Conservation (phyloP, 768 basidiomycete genomes). For the Infundibulicybe gibba region DNA sequence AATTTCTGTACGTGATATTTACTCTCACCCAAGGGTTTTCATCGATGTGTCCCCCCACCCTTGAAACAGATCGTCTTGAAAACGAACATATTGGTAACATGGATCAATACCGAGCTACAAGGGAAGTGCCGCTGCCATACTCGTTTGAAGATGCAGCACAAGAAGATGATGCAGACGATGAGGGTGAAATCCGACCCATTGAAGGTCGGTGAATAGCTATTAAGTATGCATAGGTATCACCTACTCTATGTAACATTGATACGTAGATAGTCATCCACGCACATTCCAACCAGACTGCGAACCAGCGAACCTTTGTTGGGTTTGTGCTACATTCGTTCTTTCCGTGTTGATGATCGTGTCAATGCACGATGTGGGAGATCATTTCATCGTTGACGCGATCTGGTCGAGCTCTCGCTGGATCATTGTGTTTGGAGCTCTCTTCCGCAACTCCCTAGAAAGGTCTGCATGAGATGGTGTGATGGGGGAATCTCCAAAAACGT, state of each 20-base stretch:
- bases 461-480: slow-evolving; percentile 2
- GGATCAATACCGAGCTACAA: slow-evolving; percentile 86
- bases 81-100: slow-evolving; percentile 93
- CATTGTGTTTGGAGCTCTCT: slow-evolving; percentile 76
- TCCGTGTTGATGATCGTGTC: too few relatives aligned
- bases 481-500: slow-evolving; percentile 26
- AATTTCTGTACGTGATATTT: slow-evolving; percentile 71
- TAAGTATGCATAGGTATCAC: too few relatives aligned
- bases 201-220: too few relatives aligned
- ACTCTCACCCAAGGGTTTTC: neutral
- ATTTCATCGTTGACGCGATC: slow-evolving; percentile 65
- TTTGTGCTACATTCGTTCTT: too few relatives aligned
- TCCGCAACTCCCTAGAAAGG: slow-evolving; percentile 57
- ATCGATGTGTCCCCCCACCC: neutral
- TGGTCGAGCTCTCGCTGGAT: slow-evolving; percentile 76
- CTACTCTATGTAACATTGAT: too few relatives aligned
- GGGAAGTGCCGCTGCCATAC: slow-evolving; percentile 86
- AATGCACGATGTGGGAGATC: slow-evolving; percentile 10
- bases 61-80: slow-evolving; percentile 64
- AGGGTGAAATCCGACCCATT: slow-evolving; percentile 8
- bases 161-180: slow-evolving; percentile 39
- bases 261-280: too few relatives aligned
- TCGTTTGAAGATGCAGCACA: slow-evolving; percentile 47
- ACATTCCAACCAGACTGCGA: too few relatives aligned
- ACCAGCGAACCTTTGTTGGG: too few relatives aligned